Evolutionary conservation across 352 stramenopile genomes (phyloP).

Genomic region (Halophytophthora polymorphica): DNA sequence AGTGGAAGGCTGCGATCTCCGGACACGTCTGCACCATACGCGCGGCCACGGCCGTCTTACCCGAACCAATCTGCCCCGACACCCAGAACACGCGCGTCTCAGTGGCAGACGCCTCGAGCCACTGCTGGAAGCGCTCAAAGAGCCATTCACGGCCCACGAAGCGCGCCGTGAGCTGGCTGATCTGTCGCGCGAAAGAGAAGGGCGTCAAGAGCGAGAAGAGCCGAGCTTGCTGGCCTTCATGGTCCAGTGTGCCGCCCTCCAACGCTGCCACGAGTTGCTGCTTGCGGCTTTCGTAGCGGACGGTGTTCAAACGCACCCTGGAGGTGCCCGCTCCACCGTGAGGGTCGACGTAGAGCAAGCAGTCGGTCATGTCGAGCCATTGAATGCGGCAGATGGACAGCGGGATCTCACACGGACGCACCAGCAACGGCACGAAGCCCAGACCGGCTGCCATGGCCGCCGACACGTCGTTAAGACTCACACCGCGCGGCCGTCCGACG

Average conservation of each 20-base stretch:
- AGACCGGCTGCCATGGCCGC: conserved; percentile 62
- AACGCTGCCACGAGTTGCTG: conserved; percentile 57
- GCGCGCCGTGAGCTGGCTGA: conserved; percentile 62
- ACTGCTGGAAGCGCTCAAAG: conserved; percentile 41
- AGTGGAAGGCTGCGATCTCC: conserved; percentile 74
- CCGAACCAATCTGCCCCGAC: conserved; percentile 62
- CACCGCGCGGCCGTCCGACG: conserved; percentile 56
- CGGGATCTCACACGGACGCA: conserved; percentile 72
- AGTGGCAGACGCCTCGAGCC: conserved; percentile 31
- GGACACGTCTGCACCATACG: conserved; percentile 64
- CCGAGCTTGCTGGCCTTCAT: conserved; percentile 67
- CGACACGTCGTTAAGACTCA: conserved; percentile 74
- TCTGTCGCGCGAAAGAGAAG: conserved; percentile 72
- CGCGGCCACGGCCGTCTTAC: conserved; percentile 61
- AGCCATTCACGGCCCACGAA: conserved; percentile 68
- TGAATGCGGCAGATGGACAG: conserved; percentile 81
- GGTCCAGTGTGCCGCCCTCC: conserved; percentile 55
- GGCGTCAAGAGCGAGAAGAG: conserved; percentile 65
- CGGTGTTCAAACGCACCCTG: conserved; percentile 33
- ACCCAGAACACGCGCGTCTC: conserved; percentile 61
- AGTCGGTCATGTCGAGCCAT: conserved; percentile 77
- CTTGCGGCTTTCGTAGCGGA: conserved; percentile 48
- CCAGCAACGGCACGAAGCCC: conserved; percentile 70
- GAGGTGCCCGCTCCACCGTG: background rate
- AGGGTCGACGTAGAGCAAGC: conserved; percentile 39